phyloP scores from a whole-genome alignment of 2,329 filamentous ascomycete genomes.

The Nemania diffusa region DNA sequence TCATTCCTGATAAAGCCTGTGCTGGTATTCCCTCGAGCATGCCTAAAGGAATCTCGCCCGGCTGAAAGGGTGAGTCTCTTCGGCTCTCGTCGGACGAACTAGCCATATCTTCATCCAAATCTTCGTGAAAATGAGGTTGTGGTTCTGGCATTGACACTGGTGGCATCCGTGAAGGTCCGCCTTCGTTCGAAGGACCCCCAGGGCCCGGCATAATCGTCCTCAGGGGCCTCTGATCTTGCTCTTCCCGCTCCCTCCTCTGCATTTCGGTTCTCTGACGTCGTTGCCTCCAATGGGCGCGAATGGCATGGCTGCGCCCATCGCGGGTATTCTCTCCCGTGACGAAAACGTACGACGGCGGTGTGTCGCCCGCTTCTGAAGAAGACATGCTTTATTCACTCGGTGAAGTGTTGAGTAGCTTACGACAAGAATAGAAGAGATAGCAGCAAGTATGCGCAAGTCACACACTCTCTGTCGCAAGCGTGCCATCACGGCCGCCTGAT shows the following conservation, averaged over 20 bases:
- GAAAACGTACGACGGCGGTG: slow-evolving; percentile 23
- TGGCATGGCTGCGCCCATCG: slow-evolving; percentile 29
- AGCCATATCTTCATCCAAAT: background rate
- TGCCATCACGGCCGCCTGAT: background rate
- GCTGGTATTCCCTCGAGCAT: slow-evolving; percentile 34
- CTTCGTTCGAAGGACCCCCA: background rate
- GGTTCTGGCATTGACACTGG: background rate
- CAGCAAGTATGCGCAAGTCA: background rate
- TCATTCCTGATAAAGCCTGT: slow-evolving; percentile 45
- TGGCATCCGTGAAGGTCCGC: background rate
- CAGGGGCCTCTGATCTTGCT: slow-evolving; percentile 20
- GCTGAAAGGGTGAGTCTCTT: background rate
- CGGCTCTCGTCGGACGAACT: background rate
- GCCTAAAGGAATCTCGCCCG: background rate
- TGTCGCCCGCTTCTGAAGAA: slow-evolving; percentile 21
- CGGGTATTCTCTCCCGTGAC: slow-evolving; percentile 19
- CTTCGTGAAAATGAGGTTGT: background rate
- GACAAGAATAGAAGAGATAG: background rate
- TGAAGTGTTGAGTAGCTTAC: background rate
- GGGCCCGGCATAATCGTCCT: slow-evolving; percentile 14
- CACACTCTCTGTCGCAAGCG: no score
- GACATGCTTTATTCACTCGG: slow-evolving; percentile 7
- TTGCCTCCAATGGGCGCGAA: slow-evolving; percentile 31
- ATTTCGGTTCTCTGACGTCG: slow-evolving; percentile 25
- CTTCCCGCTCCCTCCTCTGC: slow-evolving; percentile 26